Evolutionary conservation across 2,329 filamentous ascomycete species (phyloP).

Genomic region (Dendryphion nanum): DNA sequence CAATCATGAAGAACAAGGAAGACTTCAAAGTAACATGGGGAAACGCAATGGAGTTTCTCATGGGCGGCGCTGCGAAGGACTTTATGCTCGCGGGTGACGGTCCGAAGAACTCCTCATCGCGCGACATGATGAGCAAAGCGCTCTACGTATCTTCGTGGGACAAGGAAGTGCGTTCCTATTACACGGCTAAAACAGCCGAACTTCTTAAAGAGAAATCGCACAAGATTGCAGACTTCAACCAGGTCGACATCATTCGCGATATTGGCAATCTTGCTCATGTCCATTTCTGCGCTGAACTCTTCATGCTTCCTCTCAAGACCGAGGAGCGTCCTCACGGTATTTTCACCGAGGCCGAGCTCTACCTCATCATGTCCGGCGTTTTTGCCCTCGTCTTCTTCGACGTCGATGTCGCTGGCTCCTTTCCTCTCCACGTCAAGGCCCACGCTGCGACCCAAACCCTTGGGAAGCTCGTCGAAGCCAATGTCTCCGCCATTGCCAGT

Average conservation of each 20-base stretch:
- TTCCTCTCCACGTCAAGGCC: slow-evolving; percentile 51
- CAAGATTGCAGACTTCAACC: slow-evolving; percentile 59
- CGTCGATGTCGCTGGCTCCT: slow-evolving; percentile 52
- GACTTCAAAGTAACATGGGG: slow-evolving; percentile 67
- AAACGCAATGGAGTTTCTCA: slow-evolving; percentile 61
- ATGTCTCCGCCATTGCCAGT: slow-evolving; percentile 47
- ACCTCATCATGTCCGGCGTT: slow-evolving; percentile 53
- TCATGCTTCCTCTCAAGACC: slow-evolving; percentile 57
- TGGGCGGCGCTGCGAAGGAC: slow-evolving; percentile 56
- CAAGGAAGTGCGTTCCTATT: slow-evolving; percentile 66
- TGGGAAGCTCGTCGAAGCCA: slow-evolving; percentile 49
- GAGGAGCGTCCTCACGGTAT: slow-evolving; percentile 50
- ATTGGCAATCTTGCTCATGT: slow-evolving; percentile 55
- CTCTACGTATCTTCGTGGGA: slow-evolving; percentile 63
- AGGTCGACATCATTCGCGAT: slow-evolving; percentile 68
- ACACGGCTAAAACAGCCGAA: slow-evolving; percentile 59
- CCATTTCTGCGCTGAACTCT: slow-evolving; percentile 55
- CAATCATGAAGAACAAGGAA: slow-evolving; percentile 60
- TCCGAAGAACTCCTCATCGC: slow-evolving; percentile 27
- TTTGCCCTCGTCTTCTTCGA: slow-evolving; percentile 58
- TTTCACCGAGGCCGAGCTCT: slow-evolving; percentile 55
- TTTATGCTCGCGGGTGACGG: slow-evolving; percentile 53
- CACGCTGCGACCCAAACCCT: slow-evolving; percentile 49
- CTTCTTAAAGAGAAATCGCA: slow-evolving; percentile 66
- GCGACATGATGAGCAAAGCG: slow-evolving; percentile 47